Evolutionary conservation across 2,329 filamentous ascomycete genomes (phyloP), one percentile per base, ranked within the genome.

Genomic region (Venturiaceae sp.): DNA sequence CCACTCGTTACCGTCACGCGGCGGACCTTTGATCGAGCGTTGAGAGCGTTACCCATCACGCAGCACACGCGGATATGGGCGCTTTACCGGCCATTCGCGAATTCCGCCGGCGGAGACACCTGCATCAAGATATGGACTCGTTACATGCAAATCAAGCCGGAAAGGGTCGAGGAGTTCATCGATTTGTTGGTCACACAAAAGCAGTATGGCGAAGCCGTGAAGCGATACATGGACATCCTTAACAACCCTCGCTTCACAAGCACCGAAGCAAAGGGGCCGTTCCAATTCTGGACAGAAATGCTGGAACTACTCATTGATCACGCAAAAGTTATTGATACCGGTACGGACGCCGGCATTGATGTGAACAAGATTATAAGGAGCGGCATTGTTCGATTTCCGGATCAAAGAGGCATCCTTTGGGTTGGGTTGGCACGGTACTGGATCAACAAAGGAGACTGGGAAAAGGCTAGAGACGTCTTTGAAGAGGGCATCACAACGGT

Each of bases 211-310:
- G 92, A 97, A 69, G 94, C 94, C 4, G 88, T 95, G 58, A 87
- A 87, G 70, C 86, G 87, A 64, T 99, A 96, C 72, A 95, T 97
- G 70, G 84, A 90, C 53, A 86, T 97, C 56, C 80, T 99, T 66
- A 92, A 97, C 76, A 92, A 96, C 66, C 83, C 88, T 3, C 85
- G 85, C 36, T 97, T 99, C 74, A 83, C 85, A 69, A 97, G 92
- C 75, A 96, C 95, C 74, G 85, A 94, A 64, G 89, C 89, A 60
- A 96, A 96, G 73, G 92, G 94, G 0, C 90, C 92, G 62, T 99
- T 95, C 70, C 91, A 99, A 72, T 80, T 99, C 53, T 99, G 94
- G 94, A 94, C 85, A 63, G 94, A 99, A 71, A 95, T 99, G 90
- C 86, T 97, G 36, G 94, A 99, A 67, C 72, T 97, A 63, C 78